Base-by-base conservation (phyloP, 305 asterid species). In the Fraxinus velutina region DNA sequence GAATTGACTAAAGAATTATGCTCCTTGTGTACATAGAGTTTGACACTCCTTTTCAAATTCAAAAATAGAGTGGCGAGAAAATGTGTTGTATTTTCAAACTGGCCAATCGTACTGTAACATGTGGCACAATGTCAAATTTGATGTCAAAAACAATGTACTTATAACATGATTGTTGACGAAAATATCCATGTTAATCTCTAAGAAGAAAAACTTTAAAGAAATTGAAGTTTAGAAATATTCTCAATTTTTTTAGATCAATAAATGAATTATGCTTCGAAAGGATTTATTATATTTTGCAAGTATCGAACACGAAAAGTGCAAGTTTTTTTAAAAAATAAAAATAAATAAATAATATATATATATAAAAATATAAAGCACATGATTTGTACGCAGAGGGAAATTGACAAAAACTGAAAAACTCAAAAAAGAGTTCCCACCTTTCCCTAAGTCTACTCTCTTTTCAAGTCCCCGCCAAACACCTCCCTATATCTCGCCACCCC, bases 391-490 rank as follows among this genome's bases (percentile, higher is more conserved):
- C 15, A 84, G 88, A 84, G 89, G 88, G 86, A 84, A 86, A 64
- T n/a, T 27, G 66, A 62, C 68, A 24, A 39, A 47, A 81, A 57
- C 57, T 78, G 79, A 64, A 87, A 87, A 85, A 83, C 82, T 85
- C 83, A 81, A 87, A 85, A 81, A 30, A 1, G 36, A 15, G 75
- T 70, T 70, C 75, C 75, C 44, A 71, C 6, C 39, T 81, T 83
- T 73, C 81, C 27, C 0, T 1, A 81, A 81, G 47, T 75, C 42
- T 60, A 47, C 52, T 34, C 34, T 29, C 66, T 68, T 73, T 78
- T 86, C 79, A 82, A 78, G 82, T 80, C 86, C 86, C 80, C 89
- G 89, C 88, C 89, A 87, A 86, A 80, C 86, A 80, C 57, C 60
- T 81, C 88, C 85, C 74, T 78, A 70, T 34, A n/a, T 78, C 3